phyloP scores from a whole-genome alignment of 495 filamentous ascomycete species.

The Neurospora sublineolata region DNA sequence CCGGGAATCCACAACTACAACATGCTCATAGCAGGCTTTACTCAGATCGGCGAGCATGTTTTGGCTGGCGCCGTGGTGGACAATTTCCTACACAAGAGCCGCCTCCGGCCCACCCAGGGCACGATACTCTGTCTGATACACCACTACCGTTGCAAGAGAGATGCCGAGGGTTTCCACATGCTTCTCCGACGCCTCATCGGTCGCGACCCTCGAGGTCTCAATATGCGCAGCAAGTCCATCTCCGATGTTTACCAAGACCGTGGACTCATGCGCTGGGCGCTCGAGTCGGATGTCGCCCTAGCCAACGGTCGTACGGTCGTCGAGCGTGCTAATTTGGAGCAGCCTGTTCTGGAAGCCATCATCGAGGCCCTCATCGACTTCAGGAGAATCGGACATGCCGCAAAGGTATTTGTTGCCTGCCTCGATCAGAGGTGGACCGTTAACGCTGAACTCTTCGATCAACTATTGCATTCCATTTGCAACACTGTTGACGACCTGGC shows the following conservation, averaged over 20 bases:
- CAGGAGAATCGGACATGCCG: conserved; percentile 20
- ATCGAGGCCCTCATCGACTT: conserved; percentile 30
- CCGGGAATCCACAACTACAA: conserved; percentile 58
- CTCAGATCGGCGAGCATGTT: conserved; percentile 33
- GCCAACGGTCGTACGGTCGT: conserved; percentile 8
- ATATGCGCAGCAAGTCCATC: conserved; percentile 6
- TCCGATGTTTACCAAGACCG: neutral
- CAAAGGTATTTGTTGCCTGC: conserved; percentile 21
- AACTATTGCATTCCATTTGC: conserved; percentile 24
- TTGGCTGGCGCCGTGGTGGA: conserved; percentile 44
- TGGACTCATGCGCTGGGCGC: conserved; percentile 11
- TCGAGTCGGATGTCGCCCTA: conserved; percentile 1
- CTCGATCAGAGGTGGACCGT: conserved; percentile 18
- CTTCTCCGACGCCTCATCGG: conserved; percentile 29
- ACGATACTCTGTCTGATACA: conserved; percentile 43
- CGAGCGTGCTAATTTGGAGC: conserved; percentile 16
- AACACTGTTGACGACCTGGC: conserved; percentile 14
- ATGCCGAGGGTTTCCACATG: conserved; percentile 28
- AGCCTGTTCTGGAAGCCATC: conserved; percentile 22
- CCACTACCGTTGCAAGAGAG: conserved; percentile 36
- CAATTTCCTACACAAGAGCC: conserved; percentile 35
- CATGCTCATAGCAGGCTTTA: conserved; percentile 48
- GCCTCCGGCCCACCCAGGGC: conserved; percentile 40
- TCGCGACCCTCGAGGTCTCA: conserved; percentile 13
- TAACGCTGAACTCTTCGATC: conserved; percentile 16